Evolutionary conservation across 2,329 filamentous ascomycete species (phyloP).

Genomic region (Fusarium sp.): DNA sequence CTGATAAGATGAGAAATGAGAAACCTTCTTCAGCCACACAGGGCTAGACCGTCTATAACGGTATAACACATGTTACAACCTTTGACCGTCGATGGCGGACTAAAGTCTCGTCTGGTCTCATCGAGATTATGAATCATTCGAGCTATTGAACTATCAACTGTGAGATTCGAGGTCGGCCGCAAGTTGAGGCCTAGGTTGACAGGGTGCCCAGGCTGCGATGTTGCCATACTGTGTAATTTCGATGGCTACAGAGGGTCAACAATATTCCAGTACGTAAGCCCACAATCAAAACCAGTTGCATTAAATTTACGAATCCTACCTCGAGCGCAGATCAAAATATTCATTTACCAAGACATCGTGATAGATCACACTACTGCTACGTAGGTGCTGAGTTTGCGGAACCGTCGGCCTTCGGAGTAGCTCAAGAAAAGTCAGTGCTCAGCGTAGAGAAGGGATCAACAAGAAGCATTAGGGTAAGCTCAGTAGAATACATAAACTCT

Average conservation of each 20-base stretch:
- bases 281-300: neutral
- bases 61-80: neutral
- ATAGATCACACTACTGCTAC: conserved; percentile 14
- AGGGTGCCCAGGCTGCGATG: conserved; percentile 19
- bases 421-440: neutral
- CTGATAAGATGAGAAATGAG: neutral
- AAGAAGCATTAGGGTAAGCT: conserved; percentile 24
- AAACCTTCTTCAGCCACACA: conserved; percentile 14
- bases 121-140: conserved; percentile 23
- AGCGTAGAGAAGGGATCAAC: conserved; percentile 9
- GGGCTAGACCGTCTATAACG: conserved; percentile 23
- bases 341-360: neutral
- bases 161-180: conserved; percentile 12
- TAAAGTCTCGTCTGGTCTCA: conserved; percentile 15
- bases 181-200: conserved; percentile 6
- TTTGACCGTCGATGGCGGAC: conserved; percentile 3
- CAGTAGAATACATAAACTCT: conserved; percentile 1
- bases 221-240: neutral
- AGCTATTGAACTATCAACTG: conserved; percentile 9
- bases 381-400: conserved; percentile 4
- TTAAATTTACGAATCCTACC: conserved; percentile 3
- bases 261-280: neutral
- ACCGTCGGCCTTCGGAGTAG: conserved; percentile 24
- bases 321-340: conserved; percentile 8
- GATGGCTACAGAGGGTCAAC: neutral